Conservation (phyloP, 805 yeast species). For the Metschnikowia hibisci region DNA sequence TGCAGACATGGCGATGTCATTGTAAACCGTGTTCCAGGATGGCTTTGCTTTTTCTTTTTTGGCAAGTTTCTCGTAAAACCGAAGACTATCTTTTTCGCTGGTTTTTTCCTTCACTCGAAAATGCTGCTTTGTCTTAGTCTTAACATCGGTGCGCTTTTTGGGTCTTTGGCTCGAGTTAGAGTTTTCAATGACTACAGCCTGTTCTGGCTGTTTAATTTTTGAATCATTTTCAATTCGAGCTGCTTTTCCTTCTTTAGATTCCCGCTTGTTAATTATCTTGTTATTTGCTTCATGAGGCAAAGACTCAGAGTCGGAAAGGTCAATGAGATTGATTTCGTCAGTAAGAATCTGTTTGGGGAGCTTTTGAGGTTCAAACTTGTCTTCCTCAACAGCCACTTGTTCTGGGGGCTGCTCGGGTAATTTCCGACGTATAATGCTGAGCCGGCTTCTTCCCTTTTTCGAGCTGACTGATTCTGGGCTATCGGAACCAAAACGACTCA, state of each 20-base stretch:
- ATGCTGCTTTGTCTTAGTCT: conserved; percentile 5
- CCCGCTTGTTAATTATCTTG: too few species aligned
- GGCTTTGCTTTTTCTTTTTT: conserved; percentile 4
- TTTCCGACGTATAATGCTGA: conserved; percentile 2
- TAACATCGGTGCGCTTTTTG: not conserved
- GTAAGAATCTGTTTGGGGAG: not conserved
- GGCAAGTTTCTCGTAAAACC: conserved; percentile 4
- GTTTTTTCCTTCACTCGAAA: conserved; percentile 7
- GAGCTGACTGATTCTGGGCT: not conserved
- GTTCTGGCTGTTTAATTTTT: too few species aligned
- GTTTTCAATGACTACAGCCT: too few species aligned
- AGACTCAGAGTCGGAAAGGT: not conserved
- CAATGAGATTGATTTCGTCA: conserved; percentile 1
- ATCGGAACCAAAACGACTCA: conserved; percentile 1
- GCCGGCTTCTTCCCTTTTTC: not conserved
- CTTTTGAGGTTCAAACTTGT: not conserved
- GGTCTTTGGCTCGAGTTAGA: not conserved
- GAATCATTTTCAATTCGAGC: too few species aligned
- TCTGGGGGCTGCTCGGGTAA: not conserved
- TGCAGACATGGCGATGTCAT: conserved; percentile 34
- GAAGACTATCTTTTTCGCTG: conserved; percentile 4
- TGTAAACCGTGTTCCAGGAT: conserved; percentile 31
- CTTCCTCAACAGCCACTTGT: not conserved
- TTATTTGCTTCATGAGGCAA: too few species aligned
- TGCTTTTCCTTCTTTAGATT: too few species aligned